Conservation (phyloP, 2,329 filamentous ascomycete species). For the Cladophialophora bantiana region DNA sequence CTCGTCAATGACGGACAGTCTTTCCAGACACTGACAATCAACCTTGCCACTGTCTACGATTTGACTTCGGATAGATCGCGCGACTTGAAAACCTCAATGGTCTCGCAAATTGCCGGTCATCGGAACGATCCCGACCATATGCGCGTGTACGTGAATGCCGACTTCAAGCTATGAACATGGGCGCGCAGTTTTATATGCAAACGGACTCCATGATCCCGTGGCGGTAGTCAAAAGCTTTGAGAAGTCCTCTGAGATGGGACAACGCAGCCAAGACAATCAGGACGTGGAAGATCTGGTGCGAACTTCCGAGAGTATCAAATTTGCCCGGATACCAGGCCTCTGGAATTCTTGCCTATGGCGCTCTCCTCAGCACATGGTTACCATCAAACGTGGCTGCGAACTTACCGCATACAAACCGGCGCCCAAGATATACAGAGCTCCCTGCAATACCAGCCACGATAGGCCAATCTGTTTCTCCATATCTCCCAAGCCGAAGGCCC, state of each 20-base stretch:
- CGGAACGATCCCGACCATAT: slow-evolving; percentile 63
- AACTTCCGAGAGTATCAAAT: slow-evolving; percentile 92
- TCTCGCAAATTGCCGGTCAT: slow-evolving; percentile 70
- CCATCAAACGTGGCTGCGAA: slow-evolving; percentile 28
- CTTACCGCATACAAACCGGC: slow-evolving; percentile 84
- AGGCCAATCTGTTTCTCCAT: slow-evolving; percentile 79
- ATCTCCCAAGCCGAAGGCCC: slow-evolving; percentile 69
- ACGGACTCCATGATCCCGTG: slow-evolving; percentile 58
- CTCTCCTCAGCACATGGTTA: slow-evolving; percentile 30
- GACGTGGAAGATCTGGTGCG: slow-evolving; percentile 95
- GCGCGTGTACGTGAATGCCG: slow-evolving; percentile 74
- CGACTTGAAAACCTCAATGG: slow-evolving; percentile 72
- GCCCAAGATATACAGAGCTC: slow-evolving; percentile 82
- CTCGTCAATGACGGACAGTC: slow-evolving; percentile 68
- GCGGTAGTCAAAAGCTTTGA: slow-evolving; percentile 85
- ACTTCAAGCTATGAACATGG: slow-evolving; percentile 73
- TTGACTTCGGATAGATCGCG: slow-evolving; percentile 80
- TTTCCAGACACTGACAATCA: slow-evolving; percentile 85
- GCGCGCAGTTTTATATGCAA: slow-evolving; percentile 20
- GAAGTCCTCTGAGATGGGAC: slow-evolving; percentile 79
- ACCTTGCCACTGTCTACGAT: slow-evolving; percentile 89
- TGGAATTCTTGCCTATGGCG: slow-evolving; percentile 72
- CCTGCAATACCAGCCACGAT: slow-evolving; percentile 79
- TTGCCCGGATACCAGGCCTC: slow-evolving; percentile 78
- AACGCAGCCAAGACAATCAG: slow-evolving; percentile 83